Conservation (phyloP, 73 alveolate genomes). For the Paramecium caudatum region DNA sequence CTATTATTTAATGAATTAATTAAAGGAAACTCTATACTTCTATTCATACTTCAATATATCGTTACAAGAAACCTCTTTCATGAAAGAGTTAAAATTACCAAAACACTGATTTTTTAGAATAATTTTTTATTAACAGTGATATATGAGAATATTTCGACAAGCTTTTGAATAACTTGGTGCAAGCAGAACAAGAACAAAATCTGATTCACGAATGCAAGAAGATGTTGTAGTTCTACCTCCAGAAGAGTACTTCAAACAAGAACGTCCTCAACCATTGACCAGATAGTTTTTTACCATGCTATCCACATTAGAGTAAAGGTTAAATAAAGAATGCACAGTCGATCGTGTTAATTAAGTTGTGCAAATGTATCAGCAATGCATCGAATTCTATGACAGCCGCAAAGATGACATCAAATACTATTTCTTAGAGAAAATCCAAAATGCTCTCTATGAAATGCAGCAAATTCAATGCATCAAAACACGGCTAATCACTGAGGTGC, state of each 20-base stretch:
- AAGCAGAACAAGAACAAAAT: conserved; percentile 37
- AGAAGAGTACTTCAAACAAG: conserved; percentile 63
- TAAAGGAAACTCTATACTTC: too few species aligned
- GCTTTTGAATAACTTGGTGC: conserved; percentile 56
- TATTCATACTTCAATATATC: too few species aligned
- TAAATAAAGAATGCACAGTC: conserved; percentile 8
- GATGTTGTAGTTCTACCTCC: background rate
- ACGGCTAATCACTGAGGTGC: background rate
- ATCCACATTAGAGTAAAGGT: background rate
- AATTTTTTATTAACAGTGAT: too few species aligned
- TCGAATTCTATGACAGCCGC: conserved; percentile 48
- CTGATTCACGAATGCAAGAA: conserved; percentile 39
- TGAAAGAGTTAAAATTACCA: too few species aligned
- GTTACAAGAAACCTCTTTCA: too few species aligned
- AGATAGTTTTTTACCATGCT: conserved; percentile 41
- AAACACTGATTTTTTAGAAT: too few species aligned
- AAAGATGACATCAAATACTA: conserved; percentile 65
- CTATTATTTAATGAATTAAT: too few species aligned
- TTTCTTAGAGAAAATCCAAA: conserved; percentile 55
- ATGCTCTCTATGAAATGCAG: conserved; percentile 43
- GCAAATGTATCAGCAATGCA: conserved; percentile 59
- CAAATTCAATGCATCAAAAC: background rate
- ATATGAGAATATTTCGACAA: conserved; percentile 66
- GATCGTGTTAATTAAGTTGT: conserved; percentile 52
- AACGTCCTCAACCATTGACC: background rate